Evolutionary conservation across 306 rosid species (phyloP).

Genomic region (Cicer pinnatifidum): DNA sequence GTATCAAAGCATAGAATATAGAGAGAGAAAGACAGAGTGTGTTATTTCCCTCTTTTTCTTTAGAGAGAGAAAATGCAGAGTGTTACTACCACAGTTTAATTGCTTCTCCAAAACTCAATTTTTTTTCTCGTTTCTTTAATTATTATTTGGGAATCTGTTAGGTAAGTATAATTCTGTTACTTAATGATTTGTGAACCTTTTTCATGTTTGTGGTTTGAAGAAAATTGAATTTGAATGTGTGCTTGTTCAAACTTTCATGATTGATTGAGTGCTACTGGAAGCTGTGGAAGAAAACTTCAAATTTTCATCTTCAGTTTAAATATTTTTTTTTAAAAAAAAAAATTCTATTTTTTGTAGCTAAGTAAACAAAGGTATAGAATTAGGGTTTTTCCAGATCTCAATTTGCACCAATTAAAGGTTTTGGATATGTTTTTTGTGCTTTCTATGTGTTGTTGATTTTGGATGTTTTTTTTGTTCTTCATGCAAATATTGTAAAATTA

Average conservation of each 20-base stretch:
- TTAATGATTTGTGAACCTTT: slow-evolving; percentile 38
- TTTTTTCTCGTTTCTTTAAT: slow-evolving; percentile 15
- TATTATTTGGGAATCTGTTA: slow-evolving; percentile 25
- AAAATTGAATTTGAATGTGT: slow-evolving; percentile 38
- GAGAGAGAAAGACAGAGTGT: not conserved
- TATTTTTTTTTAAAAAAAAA: not conserved
- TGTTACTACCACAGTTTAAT: slow-evolving; percentile 10
- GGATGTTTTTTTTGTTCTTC: slow-evolving; percentile 14
- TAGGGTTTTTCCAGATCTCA: slow-evolving; percentile 45
- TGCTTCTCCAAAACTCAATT: not conserved
- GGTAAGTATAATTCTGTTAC: slow-evolving; percentile 53
- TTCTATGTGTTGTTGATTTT: slow-evolving; percentile 36
- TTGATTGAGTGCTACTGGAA: slow-evolving; percentile 7
- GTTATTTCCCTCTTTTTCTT: slow-evolving; percentile 39
- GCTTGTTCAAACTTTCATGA: not conserved
- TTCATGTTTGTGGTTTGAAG: slow-evolving; percentile 40
- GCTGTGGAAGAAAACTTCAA: not conserved
- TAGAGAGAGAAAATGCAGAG: slow-evolving; percentile 56
- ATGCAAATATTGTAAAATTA: slow-evolving; percentile 19
- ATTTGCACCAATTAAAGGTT: slow-evolving; percentile 19
- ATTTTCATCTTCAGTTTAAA: not conserved
- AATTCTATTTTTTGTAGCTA: not conserved
- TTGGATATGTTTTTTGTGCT: slow-evolving; percentile 12
- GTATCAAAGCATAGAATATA: not conserved
- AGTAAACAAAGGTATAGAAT: slow-evolving; percentile 32